phyloP scores from a whole-genome alignment of 129 eudicot species.

The Kitagawia praeruptora region DNA sequence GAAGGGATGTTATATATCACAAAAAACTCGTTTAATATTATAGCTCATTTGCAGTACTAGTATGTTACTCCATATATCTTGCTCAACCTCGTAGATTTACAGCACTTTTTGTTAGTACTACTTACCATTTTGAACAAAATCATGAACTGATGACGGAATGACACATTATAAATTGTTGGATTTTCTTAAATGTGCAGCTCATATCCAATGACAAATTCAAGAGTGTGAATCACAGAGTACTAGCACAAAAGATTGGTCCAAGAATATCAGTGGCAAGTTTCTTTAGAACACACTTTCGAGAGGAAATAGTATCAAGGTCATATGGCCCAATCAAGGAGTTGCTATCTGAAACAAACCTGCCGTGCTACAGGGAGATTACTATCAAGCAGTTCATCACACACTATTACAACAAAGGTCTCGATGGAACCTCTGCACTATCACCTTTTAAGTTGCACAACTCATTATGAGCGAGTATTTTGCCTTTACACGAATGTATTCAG shows the following conservation, averaged over 20 bases:
- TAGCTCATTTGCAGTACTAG: not conserved
- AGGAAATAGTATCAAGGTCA: not conserved
- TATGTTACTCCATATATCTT: not conserved
- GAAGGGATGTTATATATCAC: not conserved
- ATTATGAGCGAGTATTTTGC: too few relatives aligned
- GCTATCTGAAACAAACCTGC: constrained; percentile 13
- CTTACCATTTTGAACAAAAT: not conserved
- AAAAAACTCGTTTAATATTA: not conserved
- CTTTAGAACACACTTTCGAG: constrained; percentile 12
- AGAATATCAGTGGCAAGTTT: constrained; percentile 15
- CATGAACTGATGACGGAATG: not conserved
- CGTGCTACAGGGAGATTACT: not conserved
- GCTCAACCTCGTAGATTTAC: not conserved
- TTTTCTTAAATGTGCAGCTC: not conserved
- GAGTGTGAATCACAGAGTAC: constrained; percentile 15
- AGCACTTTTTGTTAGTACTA: not conserved
- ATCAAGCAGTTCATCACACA: constrained; percentile 15
- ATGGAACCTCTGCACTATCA: constrained; percentile 13
- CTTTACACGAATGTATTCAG: too few relatives aligned
- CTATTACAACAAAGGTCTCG: constrained; percentile 15
- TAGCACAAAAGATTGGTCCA: constrained; percentile 10
- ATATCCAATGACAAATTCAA: constrained; percentile 15
- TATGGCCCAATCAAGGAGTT: constrained; percentile 19
- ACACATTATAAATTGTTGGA: not conserved
- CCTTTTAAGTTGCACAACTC: not conserved